phyloP scores from a whole-genome alignment of 805 yeast genomes.

The Candida vartiovaarae region DNA sequence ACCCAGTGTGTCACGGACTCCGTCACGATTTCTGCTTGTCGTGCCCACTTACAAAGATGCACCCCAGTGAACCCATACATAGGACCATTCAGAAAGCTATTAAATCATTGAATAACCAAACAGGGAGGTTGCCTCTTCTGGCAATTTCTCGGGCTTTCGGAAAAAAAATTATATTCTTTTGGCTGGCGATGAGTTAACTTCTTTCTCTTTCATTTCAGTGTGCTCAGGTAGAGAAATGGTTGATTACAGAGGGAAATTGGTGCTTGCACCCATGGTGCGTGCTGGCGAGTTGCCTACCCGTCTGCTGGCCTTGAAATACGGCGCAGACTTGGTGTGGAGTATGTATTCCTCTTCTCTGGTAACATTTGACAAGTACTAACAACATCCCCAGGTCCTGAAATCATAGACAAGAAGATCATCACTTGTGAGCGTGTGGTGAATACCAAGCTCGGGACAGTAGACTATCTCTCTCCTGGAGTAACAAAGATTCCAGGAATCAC shows the following conservation, averaged over 20 bases:
- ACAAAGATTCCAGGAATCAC: conserved; percentile 40
- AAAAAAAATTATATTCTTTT: too few species aligned
- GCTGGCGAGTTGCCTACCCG: conserved; percentile 93
- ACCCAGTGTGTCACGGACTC: too few species aligned
- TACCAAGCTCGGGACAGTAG: conserved; percentile 48
- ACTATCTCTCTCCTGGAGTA: conserved; percentile 41
- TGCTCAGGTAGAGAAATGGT: conserved; percentile 36
- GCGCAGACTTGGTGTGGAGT: conserved; percentile 94
- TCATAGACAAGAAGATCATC: conserved; percentile 77
- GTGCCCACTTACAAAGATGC: too few species aligned
- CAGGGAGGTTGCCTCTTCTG: too few species aligned
- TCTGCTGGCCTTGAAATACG: conserved; percentile 68
- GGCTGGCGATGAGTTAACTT: too few species aligned
- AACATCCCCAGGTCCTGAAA: conserved; percentile 57
- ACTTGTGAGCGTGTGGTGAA: conserved; percentile 63
- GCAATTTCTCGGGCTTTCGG: too few species aligned
- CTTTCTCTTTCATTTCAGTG: too few species aligned
- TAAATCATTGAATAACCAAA: too few species aligned
- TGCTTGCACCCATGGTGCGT: conserved; percentile 94
- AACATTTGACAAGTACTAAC: conserved; percentile 6
- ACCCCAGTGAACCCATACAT: too few species aligned
- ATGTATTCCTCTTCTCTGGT: neutral
- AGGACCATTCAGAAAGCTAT: too few species aligned
- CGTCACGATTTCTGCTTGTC: too few species aligned
- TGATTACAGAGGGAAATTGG: conserved; percentile 69